Percentiles rank a stretch among this genome's conserved stretches.
These are phyloP conservation scores for Lolium perenne DNA, from an alignment of 176 grass and related monocot genomes.

Conservation along the genomic window DNA sequence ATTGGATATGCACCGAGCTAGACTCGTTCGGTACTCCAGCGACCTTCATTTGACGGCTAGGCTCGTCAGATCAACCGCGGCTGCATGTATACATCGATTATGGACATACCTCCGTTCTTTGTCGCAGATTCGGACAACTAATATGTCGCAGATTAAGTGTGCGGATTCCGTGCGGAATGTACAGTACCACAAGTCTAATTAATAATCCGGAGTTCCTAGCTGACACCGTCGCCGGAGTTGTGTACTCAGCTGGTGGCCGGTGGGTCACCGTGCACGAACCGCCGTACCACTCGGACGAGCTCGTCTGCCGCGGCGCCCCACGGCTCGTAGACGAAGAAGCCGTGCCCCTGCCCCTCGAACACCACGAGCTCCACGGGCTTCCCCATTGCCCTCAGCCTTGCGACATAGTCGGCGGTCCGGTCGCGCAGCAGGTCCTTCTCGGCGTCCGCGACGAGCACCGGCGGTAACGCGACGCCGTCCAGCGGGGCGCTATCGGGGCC, in stretches of 20 bases:
- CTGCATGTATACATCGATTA: not conserved
- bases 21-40: not conserved
- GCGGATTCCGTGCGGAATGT: not conserved
- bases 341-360: constrained; percentile 42
- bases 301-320: constrained; percentile 25
- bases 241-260: not conserved
- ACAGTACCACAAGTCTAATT: not conserved
- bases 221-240: not conserved
- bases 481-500: constrained; percentile 35
- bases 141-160: too few species aligned
- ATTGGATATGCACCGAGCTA: not conserved
- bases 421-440: constrained; percentile 46
- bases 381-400: constrained; percentile 31
- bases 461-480: not conserved
- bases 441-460: constrained; percentile 39
- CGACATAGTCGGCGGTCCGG: constrained; percentile 38
- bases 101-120: too few species aligned
- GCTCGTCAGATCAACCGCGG: not conserved
- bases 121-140: too few species aligned
- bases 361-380: constrained; percentile 41
- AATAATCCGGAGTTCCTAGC: not conserved
- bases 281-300: constrained; percentile 27
- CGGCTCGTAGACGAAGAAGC: constrained; percentile 36
- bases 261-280: constrained; percentile 3
- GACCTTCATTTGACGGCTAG: not conserved